phyloP scores from a whole-genome alignment of 352 stramenopile species.

The Pelagophyceae sp. region DNA sequence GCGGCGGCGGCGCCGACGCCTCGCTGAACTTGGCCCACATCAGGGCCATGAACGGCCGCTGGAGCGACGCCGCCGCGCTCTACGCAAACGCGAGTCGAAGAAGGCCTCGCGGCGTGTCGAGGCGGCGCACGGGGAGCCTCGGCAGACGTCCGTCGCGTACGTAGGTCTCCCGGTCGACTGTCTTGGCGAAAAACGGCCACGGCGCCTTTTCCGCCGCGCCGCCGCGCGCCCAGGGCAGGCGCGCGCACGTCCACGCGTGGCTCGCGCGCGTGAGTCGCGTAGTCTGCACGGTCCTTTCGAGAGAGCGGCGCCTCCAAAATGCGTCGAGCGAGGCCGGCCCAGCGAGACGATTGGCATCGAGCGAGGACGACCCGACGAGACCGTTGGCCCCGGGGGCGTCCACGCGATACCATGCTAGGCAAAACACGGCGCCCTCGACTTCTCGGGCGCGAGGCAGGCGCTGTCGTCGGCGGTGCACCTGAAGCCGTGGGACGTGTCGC shows the following conservation, averaged over 20 bases:
- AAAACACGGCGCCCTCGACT: not conserved
- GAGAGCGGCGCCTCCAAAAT: too few species aligned
- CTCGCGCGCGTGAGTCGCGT: too few species aligned
- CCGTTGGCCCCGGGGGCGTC: too few species aligned
- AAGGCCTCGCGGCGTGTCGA: not conserved
- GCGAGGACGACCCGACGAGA: too few species aligned
- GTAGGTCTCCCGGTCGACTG: not conserved
- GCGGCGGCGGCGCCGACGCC: not conserved
- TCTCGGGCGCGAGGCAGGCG: not conserved
- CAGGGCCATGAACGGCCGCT: not conserved
- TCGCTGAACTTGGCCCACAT: not conserved
- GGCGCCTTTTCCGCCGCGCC: not conserved
- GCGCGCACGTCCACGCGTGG: not conserved
- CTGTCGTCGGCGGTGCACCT: not conserved
- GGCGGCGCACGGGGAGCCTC: not conserved
- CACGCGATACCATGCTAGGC: too few species aligned
- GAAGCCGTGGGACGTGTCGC: not conserved
- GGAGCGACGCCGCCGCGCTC: not conserved
- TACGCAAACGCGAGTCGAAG: not conserved
- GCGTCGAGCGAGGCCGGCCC: too few species aligned
- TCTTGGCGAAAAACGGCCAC: not conserved
- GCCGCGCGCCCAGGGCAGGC: not conserved
- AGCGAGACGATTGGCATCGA: too few species aligned
- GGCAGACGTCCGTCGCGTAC: not conserved
- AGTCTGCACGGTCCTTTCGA: too few species aligned